phyloP scores from a whole-genome alignment of 306 rosid genomes.

The Chamaecrista fasciculata region DNA sequence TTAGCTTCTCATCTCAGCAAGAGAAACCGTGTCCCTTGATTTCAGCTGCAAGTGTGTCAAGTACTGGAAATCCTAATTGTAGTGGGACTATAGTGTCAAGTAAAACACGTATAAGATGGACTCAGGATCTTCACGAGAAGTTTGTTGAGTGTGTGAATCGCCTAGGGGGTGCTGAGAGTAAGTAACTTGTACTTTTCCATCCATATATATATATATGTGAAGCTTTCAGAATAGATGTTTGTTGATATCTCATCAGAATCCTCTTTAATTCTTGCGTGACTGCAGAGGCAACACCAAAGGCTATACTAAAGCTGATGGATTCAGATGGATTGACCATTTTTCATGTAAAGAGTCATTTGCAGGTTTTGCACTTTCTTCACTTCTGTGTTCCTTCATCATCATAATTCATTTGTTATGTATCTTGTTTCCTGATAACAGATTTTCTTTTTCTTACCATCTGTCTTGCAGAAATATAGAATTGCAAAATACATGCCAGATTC shows the following conservation, averaged over 20 bases:
- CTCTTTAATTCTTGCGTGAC: slow-evolving; percentile 16
- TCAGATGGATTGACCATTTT: slow-evolving; percentile 77
- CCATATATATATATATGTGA: no score
- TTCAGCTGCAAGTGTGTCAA: slow-evolving; percentile 33
- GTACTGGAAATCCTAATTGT: slow-evolving; percentile 35
- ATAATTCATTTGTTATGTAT: neutral
- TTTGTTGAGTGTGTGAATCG: slow-evolving; percentile 78
- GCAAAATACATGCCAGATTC: slow-evolving; percentile 81
- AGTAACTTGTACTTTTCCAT: slow-evolving; percentile 24
- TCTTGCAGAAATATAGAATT: slow-evolving; percentile 83
- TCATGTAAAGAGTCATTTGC: slow-evolving; percentile 81
- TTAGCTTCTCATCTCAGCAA: slow-evolving; percentile 45
- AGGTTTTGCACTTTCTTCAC: neutral
- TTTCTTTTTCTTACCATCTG: neutral
- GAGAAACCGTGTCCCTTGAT: slow-evolving; percentile 48
- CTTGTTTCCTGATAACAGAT: neutral
- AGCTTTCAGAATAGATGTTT: neutral
- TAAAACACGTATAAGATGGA: slow-evolving; percentile 84
- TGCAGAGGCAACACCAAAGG: slow-evolving; percentile 93
- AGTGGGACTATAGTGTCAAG: slow-evolving; percentile 38
- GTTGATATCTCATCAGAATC: slow-evolving; percentile 19
- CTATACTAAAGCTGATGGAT: slow-evolving; percentile 72
- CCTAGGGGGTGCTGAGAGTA: slow-evolving; percentile 88
- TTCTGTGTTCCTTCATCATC: neutral
- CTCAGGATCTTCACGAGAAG: slow-evolving; percentile 89